phyloP scores from a whole-genome alignment of 176 grass and related monocot species.

The Hsuehochloa calcarea region DNA sequence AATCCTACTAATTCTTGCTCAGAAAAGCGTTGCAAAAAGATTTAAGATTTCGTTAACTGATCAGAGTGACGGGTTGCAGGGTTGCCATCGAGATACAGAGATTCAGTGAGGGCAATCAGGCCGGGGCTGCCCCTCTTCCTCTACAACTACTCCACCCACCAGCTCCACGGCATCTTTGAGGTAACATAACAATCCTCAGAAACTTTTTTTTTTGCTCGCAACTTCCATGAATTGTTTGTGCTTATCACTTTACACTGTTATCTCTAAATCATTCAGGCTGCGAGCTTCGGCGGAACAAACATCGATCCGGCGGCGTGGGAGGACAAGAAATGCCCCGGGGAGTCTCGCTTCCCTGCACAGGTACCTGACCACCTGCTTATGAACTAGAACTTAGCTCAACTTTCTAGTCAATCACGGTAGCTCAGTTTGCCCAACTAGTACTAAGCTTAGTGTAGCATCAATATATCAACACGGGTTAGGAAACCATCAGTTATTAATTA shows the following conservation, averaged over 20 bases:
- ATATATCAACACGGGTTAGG: not conserved
- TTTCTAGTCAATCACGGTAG: not conserved
- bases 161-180: constrained; percentile 98
- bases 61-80: not conserved
- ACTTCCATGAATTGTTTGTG: not conserved
- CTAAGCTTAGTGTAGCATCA: not conserved
- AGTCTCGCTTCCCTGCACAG: constrained; percentile 97
- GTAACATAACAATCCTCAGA: constrained; percentile 6
- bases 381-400: not conserved
- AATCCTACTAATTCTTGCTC: not conserved
- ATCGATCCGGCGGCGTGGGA: constrained; percentile 99
- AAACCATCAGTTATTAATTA: not conserved
- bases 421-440: not conserved
- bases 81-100: constrained; percentile 88
- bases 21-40: not conserved
- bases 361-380: not conserved
- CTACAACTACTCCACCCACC: constrained; percentile 99
- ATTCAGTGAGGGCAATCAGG: constrained; percentile 86
- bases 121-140: constrained; percentile 96
- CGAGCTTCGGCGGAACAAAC: constrained; percentile 92
- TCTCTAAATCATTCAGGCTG: constrained; percentile 44
- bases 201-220: not conserved
- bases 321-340: constrained; percentile 95
- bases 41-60: not conserved
- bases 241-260: not conserved